phyloP scores from a whole-genome alignment of 2,329 filamentous ascomycete genomes.

The Epichloe sp. region DNA sequence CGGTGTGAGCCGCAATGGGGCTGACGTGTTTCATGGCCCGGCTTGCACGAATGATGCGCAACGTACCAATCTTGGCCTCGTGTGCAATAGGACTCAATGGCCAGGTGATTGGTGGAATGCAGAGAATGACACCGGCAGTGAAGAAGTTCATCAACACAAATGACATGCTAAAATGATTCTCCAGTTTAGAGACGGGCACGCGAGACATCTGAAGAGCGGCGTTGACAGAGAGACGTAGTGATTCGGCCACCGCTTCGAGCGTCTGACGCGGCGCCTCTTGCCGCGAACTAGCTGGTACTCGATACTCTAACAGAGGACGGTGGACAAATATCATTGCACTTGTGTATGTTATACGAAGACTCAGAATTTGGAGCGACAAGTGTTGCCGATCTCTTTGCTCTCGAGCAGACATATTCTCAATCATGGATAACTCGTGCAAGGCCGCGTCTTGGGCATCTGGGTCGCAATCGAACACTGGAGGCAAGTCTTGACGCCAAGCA shows the following conservation, averaged over 20 bases:
- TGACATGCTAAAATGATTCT: slow-evolving; percentile 12
- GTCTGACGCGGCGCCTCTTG: slow-evolving; percentile 5
- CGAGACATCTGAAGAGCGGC: slow-evolving; percentile 18
- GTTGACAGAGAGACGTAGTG: slow-evolving; percentile 11
- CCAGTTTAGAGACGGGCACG: slow-evolving; percentile 13
- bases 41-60: slow-evolving; percentile 16
- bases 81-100: slow-evolving; percentile 15
- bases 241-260: slow-evolving; percentile 13
- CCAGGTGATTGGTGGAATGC: slow-evolving; percentile 16
- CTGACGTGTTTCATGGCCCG: slow-evolving; percentile 6
- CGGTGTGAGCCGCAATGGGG: slow-evolving; percentile 1
- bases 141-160: slow-evolving; percentile 10
- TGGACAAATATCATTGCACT: slow-evolving; percentile 4
- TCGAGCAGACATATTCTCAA: not conserved
- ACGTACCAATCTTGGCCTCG: slow-evolving; percentile 17
- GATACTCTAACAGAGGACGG: slow-evolving; percentile 2
- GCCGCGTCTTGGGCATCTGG: not conserved
- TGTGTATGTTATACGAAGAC: not conserved
- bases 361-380: slow-evolving; percentile 1
- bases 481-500: slow-evolving; percentile 6
- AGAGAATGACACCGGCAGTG: slow-evolving; percentile 14
- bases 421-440: not conserved
- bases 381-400: slow-evolving; percentile 1
- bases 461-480: slow-evolving; percentile 2
- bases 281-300: slow-evolving; percentile 1